Evolutionary conservation across 2,329 filamentous ascomycete species (phyloP).

Genomic region (Cercospora sesami): DNA sequence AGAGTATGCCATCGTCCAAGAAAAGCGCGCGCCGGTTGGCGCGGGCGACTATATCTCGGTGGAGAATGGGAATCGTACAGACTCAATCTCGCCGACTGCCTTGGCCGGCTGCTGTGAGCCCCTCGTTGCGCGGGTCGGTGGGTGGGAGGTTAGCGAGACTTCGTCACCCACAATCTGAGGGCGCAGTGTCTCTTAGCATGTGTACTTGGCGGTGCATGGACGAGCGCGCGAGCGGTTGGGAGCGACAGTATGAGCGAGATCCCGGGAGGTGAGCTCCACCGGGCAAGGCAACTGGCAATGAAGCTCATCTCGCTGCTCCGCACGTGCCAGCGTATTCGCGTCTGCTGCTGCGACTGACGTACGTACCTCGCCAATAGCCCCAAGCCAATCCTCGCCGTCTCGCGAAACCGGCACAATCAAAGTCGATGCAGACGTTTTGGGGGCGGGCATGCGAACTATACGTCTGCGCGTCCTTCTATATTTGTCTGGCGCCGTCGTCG

Average conservation of each 20-base stretch:
- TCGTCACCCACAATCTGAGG: slow-evolving; percentile 13
- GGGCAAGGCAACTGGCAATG: neutral
- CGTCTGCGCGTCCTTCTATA: neutral
- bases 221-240: neutral
- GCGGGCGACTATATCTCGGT: neutral
- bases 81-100: slow-evolving; percentile 2
- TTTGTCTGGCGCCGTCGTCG: neutral
- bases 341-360: slow-evolving; percentile 1
- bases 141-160: neutral
- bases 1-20: slow-evolving; percentile 25
- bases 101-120: neutral
- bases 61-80: neutral
- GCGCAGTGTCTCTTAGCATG: slow-evolving; percentile 4
- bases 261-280: neutral
- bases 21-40: neutral
- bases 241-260: neutral
- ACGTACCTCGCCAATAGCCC: neutral
- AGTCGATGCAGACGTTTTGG: neutral
- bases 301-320: slow-evolving; percentile 3
- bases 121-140: neutral
- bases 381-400: neutral
- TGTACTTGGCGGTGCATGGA: neutral
- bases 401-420: neutral
- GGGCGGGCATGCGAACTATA: neutral
- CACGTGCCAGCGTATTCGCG: slow-evolving; percentile 5